Conservation (phyloP, 371 early-diverging fungal species). For the Funneliformis caledonium region DNA sequence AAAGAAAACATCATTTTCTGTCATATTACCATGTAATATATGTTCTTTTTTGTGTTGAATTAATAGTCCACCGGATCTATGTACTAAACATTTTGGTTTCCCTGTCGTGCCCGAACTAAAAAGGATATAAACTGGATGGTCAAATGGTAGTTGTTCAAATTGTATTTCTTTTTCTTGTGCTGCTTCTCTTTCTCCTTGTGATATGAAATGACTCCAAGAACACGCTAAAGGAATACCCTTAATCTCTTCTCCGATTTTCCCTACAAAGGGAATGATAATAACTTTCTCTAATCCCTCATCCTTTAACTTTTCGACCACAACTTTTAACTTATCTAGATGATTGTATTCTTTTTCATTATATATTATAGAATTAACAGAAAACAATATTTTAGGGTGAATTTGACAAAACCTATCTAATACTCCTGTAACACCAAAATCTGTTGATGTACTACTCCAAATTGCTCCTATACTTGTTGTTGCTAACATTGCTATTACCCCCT, state of each 20-base stretch:
- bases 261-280: conserved; percentile 77
- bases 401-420: conserved; percentile 95
- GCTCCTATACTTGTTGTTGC: conserved; percentile 95
- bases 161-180: conserved; percentile 45
- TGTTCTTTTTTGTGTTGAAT: conserved; percentile 96
- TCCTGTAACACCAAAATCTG: conserved; percentile 93
- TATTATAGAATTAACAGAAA: conserved; percentile 86
- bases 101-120: conserved; percentile 98
- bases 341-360: conserved; percentile 90
- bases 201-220: conserved; percentile 27
- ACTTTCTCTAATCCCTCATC: conserved; percentile 69
- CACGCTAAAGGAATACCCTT: conserved; percentile 45
- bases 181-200: conserved; percentile 1
- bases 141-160: conserved; percentile 89
- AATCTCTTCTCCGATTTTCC: background rate
- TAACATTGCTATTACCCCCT: conserved; percentile 89
- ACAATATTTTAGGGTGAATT: conserved; percentile 91
- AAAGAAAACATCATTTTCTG: conserved; percentile 78
- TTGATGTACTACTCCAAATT: conserved; percentile 94
- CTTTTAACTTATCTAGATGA: conserved; percentile 78
- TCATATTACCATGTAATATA: conserved; percentile 82
- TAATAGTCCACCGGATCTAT: conserved; percentile 91
- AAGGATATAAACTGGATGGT: conserved; percentile 94
- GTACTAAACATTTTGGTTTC: conserved; percentile 98
- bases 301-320: conserved; percentile 65